phyloP scores from a whole-genome alignment of 495 filamentous ascomycete species.

The Aspergillus carlsbadensis region DNA sequence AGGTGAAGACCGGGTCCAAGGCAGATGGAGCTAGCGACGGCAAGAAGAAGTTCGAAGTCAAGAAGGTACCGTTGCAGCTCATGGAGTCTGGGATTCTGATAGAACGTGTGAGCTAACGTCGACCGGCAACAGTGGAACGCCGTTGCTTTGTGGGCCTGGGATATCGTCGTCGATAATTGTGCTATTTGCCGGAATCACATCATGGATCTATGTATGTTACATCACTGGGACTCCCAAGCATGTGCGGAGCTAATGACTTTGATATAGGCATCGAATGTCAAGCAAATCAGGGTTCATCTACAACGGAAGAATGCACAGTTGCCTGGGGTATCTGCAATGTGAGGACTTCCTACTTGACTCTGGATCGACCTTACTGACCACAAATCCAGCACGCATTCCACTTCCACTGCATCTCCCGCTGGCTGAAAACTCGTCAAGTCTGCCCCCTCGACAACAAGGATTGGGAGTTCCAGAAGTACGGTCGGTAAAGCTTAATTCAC shows the following conservation, averaged over 20 bases:
- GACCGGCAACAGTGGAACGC: conserved; percentile 80
- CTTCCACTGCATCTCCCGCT: conserved; percentile 99
- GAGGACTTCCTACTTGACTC: conserved; percentile 29
- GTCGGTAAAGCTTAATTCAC: conserved; percentile 51
- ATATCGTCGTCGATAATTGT: conserved; percentile 99
- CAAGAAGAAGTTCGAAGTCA: conserved; percentile 96
- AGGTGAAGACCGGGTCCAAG: conserved; percentile 63
- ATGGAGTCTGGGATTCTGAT: not conserved
- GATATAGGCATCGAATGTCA: conserved; percentile 91
- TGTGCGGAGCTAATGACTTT: conserved; percentile 8
- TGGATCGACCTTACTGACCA: not conserved
- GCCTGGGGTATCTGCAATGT: conserved; percentile 99
- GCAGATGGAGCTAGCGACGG: conserved; percentile 58
- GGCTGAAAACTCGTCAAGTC: conserved; percentile 99
- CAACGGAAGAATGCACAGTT: conserved; percentile 96
- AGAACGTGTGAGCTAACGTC: not conserved
- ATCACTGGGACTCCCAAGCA: not conserved
- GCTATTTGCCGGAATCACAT: conserved; percentile 99
- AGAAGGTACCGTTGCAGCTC: conserved; percentile 66
- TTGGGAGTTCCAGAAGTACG: conserved; percentile 99
- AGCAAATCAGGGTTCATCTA: conserved; percentile 97
- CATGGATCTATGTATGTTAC: conserved; percentile 90
- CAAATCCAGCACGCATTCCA: conserved; percentile 88
- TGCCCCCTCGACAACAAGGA: conserved; percentile 97
- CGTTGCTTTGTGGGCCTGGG: conserved; percentile 99